Evolutionary conservation across 257 asterid species (phyloP), one percentile per base, ranked within the genome.

Genomic region (Cynanchum wilfordii): DNA sequence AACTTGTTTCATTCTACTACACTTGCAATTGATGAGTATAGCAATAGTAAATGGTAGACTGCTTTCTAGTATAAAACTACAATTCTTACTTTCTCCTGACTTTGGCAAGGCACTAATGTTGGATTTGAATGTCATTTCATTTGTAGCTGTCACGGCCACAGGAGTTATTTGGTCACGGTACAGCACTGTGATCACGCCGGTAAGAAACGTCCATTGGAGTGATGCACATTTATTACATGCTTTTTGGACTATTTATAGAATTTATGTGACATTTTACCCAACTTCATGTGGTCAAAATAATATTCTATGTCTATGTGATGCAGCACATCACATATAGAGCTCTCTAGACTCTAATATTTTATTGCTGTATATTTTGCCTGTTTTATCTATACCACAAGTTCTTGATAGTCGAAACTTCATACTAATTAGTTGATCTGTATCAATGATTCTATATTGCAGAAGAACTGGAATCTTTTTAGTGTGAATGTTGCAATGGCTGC

Each of bases 401-500:
- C 44, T 72, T 66, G 73, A 50, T 63, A 22, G 47, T 1, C 30
- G 19, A 50, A 27, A 40, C 5, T 59, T 27, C 33, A 1, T 29
- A 29, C 17, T 40, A 8, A 29, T 45, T 50, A 12, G 19, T 68
- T 12, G 56, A 24, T 51, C 15, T 78, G 52, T 57, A 27, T 57
- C 16, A 47, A 71, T 71, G 38, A 47, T 77, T 82, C 51, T 85
- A 83, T 58, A 33, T 54, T 87, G 89, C 97, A 92, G 97, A 92
- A 86, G 64, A 92, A 92, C 82, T 92, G 97, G 97, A 92, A 92
- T 68, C 98, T 92, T 42, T 85, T 92, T 65, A 90, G 96, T 58
- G 98, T 90, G 44, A 92, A 89, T 82, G 78, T 90, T 67, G 98
- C 90, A 60, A 93, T 93, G 97, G 98, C 96, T 16, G 89, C 90